Evolutionary conservation across 495 filamentous ascomycete species (phyloP), one percentile per base, ranked within the genome.

Genomic region (Durotheca rogersii): DNA sequence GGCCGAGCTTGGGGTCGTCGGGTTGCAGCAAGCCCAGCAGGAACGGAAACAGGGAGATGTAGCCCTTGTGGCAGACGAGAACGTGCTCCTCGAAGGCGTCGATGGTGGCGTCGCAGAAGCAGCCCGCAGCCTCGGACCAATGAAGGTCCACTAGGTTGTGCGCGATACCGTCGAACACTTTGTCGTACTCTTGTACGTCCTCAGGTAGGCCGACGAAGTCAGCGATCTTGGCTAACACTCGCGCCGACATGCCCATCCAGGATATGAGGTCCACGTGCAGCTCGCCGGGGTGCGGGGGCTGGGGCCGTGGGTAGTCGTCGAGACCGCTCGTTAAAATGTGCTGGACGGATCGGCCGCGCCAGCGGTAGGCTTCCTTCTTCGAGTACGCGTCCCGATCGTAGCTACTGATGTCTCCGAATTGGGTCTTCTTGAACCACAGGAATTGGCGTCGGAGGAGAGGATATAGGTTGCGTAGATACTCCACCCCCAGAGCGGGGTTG

Each of bases 261-360:
- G 87, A 90, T 56, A 97, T 86, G 19, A 96, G 76, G 72, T 98
- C 93, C 30, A 92, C 85, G 66, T 98, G 92, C 51, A 98, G 79
- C 79, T 98, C 93, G 62, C 91, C 94, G 1, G 93, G 93, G 68
- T 98, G 93, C n/a, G 93, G 93, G 6, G 93, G 93, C 61, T 95
- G 90, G 16, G 94, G 77, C 31, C 93, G 84, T 35, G 93, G 93
- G 66, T 97, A 97, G 68, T 98, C 93, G 62, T 98, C 93, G 7
- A 97, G 77, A 7, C 93, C 93, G 27, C 90, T 95, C 12, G 93
- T 93, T 47, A 98, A 75, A 51, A 93, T 86, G 65, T 97, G 93
- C 45, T 83, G 79, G 6, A 83, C 74, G 27, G 88, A 91, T 31
- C 94, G 89, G 58, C 93, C 93, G 40, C 94, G 86, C 93, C 93